These are phyloP conservation scores for Pyrenopolyporus hunteri DNA, from an alignment of 495 filamentous ascomycete genomes.

Conservation along the genomic window DNA sequence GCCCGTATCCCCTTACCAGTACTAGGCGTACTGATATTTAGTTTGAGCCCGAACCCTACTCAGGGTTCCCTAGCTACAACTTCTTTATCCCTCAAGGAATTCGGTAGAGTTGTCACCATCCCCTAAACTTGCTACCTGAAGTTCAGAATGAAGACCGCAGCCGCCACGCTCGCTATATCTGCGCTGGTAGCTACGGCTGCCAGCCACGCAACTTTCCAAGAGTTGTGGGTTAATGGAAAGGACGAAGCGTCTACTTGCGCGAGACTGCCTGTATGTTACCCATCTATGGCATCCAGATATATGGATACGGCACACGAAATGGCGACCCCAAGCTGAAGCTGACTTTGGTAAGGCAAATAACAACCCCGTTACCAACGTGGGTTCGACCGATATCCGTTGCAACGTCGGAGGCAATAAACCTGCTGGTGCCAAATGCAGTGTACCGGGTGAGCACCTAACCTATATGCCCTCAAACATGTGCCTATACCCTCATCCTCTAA, in stretches of 20 bases:
- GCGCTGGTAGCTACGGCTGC: constrained; percentile 37
- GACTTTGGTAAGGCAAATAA: constrained; percentile 45
- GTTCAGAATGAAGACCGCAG: constrained; percentile 22
- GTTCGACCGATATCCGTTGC: constrained; percentile 49
- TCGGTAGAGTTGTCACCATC: neutral
- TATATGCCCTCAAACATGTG: too few relatives aligned
- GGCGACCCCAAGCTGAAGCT: neutral
- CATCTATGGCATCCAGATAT: neutral
- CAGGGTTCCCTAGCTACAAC: neutral
- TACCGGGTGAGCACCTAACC: constrained; percentile 18
- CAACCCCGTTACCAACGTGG: constrained; percentile 53
- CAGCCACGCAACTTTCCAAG: constrained; percentile 59
- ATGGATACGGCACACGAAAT: neutral
- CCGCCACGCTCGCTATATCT: constrained; percentile 2
- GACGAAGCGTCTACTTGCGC: constrained; percentile 53
- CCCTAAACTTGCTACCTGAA: neutral
- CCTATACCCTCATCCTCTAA: constrained; percentile 5
- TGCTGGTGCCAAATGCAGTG: constrained; percentile 27
- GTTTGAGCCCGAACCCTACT: neutral
- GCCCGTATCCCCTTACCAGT: neutral
- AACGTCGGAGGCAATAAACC: constrained; percentile 43
- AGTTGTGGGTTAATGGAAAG: constrained; percentile 56
- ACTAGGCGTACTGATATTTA: constrained; percentile 8
- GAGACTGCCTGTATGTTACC: constrained; percentile 42
- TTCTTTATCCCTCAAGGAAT: neutral